phyloP scores from a whole-genome alignment of 2,329 filamentous ascomycete species.

The Hypoxylon sp. region DNA sequence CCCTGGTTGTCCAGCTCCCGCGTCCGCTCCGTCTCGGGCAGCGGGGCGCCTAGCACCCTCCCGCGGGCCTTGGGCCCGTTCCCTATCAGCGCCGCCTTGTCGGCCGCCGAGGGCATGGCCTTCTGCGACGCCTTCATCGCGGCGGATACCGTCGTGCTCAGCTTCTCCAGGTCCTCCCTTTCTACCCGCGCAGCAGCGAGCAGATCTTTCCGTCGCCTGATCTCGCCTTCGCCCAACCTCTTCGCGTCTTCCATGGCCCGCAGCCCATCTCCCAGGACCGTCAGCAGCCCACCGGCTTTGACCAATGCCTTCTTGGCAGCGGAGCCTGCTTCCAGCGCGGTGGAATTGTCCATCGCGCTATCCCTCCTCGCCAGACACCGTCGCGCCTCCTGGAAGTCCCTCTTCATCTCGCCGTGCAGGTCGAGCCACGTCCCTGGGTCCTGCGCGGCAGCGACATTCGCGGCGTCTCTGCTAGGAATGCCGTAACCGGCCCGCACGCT shows the following conservation, averaged over 20 bases:
- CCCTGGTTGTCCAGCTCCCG: slow-evolving; percentile 81
- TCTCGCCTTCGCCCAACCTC: slow-evolving; percentile 77
- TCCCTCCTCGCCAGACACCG: slow-evolving; percentile 76
- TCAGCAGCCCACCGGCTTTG: slow-evolving; percentile 73
- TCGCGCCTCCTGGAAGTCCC: slow-evolving; percentile 74
- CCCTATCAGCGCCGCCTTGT: slow-evolving; percentile 64
- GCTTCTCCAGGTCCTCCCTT: slow-evolving; percentile 78
- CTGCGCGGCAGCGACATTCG: slow-evolving; percentile 58
- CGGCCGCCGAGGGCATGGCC: slow-evolving; percentile 60
- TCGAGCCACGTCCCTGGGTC: slow-evolving; percentile 81
- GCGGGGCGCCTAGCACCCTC: slow-evolving; percentile 77
- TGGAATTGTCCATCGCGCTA: slow-evolving; percentile 62
- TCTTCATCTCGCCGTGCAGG: slow-evolving; percentile 78
- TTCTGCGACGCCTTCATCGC: slow-evolving; percentile 59
- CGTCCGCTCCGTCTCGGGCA: slow-evolving; percentile 80
- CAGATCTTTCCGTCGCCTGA: slow-evolving; percentile 77
- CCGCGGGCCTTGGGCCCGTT: slow-evolving; percentile 59
- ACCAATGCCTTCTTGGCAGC: slow-evolving; percentile 81
- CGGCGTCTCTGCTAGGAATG: slow-evolving; percentile 49
- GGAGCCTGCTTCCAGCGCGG: slow-evolving; percentile 71
- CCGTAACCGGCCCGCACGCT: slow-evolving; percentile 59
- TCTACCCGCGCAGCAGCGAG: slow-evolving; percentile 77
- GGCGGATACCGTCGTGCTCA: slow-evolving; percentile 67
- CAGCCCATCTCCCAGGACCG: slow-evolving; percentile 74
- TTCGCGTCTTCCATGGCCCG: slow-evolving; percentile 65